These are phyloP conservation scores for Crithidia sp. DNA, from an alignment of 208 protist species.

Conservation along the genomic window DNA sequence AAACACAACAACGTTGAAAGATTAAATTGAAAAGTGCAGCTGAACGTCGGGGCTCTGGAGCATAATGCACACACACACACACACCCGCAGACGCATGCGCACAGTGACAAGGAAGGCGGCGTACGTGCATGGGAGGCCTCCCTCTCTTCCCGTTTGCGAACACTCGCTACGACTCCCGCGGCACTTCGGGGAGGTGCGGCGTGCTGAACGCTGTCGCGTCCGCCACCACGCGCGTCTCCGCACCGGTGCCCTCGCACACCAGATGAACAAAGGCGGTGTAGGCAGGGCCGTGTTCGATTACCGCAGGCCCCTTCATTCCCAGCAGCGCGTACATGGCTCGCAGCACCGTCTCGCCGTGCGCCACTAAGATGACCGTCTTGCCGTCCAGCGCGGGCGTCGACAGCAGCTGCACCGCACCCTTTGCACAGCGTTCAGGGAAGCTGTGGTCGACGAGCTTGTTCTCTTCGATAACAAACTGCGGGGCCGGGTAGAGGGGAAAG, in stretches of 20 bases:
- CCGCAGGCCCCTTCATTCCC: neutral
- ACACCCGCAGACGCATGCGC: no score
- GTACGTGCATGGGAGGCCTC: neutral
- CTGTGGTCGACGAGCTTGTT: conserved; percentile 35
- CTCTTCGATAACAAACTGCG: conserved; percentile 28
- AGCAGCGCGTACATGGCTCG: conserved; percentile 36
- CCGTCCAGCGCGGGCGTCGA: conserved; percentile 30
- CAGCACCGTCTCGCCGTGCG: conserved; percentile 44
- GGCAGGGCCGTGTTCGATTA: neutral
- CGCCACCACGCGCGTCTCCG: conserved; percentile 13
- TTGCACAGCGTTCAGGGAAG: conserved; percentile 38
- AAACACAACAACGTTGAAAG: no score
- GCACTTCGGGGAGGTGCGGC: conserved; percentile 30
- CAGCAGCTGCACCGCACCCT: conserved; percentile 30
- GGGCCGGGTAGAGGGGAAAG: conserved; percentile 40
- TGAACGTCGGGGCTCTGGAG: no score
- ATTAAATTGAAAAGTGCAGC: no score
- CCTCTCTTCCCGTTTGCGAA: neutral
- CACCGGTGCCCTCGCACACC: conserved; percentile 12
- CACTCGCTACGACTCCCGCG: conserved; percentile 20
- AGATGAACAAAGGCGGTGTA: conserved; percentile 46
- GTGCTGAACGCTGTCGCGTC: conserved; percentile 24
- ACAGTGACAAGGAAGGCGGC: no score
- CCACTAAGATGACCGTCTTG: conserved; percentile 49
- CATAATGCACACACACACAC: no score